These are phyloP conservation scores for Cryphonectria carpinicola DNA, from an alignment of 2,329 filamentous ascomycete species.

Conservation along the genomic window DNA sequence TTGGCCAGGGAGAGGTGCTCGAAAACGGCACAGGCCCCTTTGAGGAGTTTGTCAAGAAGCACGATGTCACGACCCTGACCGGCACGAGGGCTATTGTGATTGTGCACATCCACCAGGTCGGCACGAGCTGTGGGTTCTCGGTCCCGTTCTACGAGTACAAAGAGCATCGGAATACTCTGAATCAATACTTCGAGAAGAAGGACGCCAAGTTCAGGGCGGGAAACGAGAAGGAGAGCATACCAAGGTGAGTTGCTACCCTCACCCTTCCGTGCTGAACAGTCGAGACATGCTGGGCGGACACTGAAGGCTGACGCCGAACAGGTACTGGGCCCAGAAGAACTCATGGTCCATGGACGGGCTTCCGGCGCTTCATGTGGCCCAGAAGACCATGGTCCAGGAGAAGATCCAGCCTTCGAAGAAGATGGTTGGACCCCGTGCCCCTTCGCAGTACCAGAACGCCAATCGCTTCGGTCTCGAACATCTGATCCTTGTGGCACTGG, in stretches of 20 bases:
- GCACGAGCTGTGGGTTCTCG: conserved; percentile 45
- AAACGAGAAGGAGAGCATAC: conserved; percentile 42
- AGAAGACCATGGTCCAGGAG: conserved; percentile 37
- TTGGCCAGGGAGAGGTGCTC: conserved; percentile 43
- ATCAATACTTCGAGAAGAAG: conserved; percentile 40
- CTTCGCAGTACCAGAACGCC: conserved; percentile 23
- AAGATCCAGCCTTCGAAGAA: conserved; percentile 43
- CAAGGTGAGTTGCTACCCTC: conserved; percentile 31
- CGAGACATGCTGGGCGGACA: background rate
- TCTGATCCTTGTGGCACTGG: conserved; percentile 20
- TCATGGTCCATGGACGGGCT: conserved; percentile 45
- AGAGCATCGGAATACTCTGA: conserved; percentile 40
- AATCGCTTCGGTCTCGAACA: conserved; percentile 21
- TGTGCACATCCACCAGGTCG: conserved; percentile 45
- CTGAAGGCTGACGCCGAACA: conserved; percentile 23
- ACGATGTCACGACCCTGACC: conserved; percentile 36
- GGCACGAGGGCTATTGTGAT: conserved; percentile 43
- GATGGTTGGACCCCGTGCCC: conserved; percentile 43
- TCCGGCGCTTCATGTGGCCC: conserved; percentile 41
- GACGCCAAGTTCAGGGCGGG: conserved; percentile 38
- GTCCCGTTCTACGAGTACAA: conserved; percentile 46
- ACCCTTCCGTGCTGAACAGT: background rate
- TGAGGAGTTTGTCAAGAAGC: conserved; percentile 40
- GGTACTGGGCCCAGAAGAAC: conserved; percentile 48
- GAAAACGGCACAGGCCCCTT: conserved; percentile 40